These are phyloP conservation scores for Pichia sp. DNA, from an alignment of 1,139 yeast genomes.

Conservation along the genomic window DNA sequence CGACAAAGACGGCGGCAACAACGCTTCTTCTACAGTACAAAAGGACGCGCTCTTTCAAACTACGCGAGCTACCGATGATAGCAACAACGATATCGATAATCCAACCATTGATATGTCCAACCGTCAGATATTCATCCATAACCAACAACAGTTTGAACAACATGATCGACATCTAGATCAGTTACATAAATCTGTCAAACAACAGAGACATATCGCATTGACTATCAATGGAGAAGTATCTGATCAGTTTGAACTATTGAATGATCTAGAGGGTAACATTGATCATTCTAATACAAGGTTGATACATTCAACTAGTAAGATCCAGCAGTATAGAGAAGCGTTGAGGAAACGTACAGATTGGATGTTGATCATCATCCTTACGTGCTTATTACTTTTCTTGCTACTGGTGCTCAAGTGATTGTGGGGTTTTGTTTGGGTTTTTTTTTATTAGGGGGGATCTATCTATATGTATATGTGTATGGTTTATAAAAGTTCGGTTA, in stretches of 20 bases:
- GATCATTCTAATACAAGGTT: conserved; percentile 48
- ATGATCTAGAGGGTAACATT: conserved; percentile 64
- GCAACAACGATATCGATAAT: conserved; percentile 4
- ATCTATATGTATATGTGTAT: conserved; percentile 30
- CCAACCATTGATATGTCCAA: conserved; percentile 28
- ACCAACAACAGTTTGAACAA: conserved; percentile 51
- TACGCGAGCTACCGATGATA: conserved; percentile 1
- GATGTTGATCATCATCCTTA: conserved; percentile 58
- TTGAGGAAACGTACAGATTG: conserved; percentile 68
- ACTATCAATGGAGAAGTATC: conserved; percentile 61
- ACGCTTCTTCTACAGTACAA: too few relatives aligned
- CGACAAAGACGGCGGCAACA: too few relatives aligned
- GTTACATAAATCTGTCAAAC: conserved; percentile 52
- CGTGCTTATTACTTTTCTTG: conserved; percentile 32
- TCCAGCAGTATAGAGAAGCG: conserved; percentile 47
- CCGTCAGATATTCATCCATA: conserved; percentile 54
- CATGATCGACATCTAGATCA: conserved; percentile 60
- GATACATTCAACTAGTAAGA: conserved; percentile 45
- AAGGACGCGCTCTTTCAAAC: conserved; percentile 7
- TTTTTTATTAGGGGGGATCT: too few relatives aligned
- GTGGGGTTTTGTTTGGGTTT: too few relatives aligned
- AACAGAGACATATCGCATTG: conserved; percentile 51
- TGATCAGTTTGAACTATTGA: conserved; percentile 59
- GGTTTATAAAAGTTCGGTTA: not conserved
- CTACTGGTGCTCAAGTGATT: too few relatives aligned